Percentiles rank a stretch among this genome's conserved stretches.
Evolutionary conservation across 176 grass and related monocot species (phyloP).

Genomic region (Tuctoria greenei): DNA sequence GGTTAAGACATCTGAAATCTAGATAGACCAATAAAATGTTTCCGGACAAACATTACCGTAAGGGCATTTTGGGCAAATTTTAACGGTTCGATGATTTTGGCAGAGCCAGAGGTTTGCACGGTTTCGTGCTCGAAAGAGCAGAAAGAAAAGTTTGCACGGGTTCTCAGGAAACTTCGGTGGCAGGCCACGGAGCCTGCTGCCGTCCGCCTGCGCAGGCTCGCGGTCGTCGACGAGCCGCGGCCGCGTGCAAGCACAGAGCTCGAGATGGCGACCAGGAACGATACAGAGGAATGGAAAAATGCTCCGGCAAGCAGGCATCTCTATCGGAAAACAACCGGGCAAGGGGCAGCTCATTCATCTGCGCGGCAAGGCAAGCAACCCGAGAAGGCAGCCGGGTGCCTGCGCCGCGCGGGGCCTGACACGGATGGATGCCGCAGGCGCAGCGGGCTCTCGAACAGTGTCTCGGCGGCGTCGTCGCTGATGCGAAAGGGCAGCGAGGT

Average conservation of each 20-base stretch:
- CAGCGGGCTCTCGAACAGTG: no score
- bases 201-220: background rate
- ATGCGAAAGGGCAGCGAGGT: no score
- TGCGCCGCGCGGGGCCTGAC: background rate
- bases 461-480: no score
- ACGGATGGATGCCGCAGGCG: background rate
- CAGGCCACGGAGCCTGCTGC: background rate
- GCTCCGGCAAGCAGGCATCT: conserved; percentile 8
- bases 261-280: conserved; percentile 27
- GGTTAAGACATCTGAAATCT: no score
- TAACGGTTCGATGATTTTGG: background rate
- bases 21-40: no score
- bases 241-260: conserved; percentile 30
- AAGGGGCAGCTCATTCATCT: background rate
- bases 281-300: background rate
- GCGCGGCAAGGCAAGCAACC: conserved; percentile 7
- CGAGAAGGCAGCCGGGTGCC: conserved; percentile 23
- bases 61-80: background rate
- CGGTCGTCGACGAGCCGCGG: background rate
- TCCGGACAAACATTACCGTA: background rate
- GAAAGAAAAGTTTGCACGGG: background rate
- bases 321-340: background rate
- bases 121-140: background rate
- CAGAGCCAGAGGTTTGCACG: background rate
- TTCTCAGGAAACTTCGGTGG: conserved; percentile 9